phyloP scores from a whole-genome alignment of 75 land plant species.

The Selaginella tamariscina region DNA sequence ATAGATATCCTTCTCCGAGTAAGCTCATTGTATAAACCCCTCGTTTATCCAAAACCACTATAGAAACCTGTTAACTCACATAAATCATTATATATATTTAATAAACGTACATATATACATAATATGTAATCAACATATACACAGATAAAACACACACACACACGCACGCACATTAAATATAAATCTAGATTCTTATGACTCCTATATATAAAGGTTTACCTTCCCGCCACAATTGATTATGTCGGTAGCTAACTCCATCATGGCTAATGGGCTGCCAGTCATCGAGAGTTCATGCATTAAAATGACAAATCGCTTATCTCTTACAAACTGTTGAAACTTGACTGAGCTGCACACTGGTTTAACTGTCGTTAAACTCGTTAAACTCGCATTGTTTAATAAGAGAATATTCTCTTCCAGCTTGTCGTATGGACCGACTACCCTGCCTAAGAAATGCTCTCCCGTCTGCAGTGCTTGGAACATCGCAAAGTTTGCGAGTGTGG shows the following conservation, averaged over 20 bases:
- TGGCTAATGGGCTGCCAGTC: slow-evolving; percentile 96
- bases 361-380: slow-evolving; percentile 40
- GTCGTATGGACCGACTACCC: slow-evolving; percentile 81
- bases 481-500: background rate
- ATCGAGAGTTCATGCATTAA: slow-evolving; percentile 90
- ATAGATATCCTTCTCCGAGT: slow-evolving; percentile 49
- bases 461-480: background rate
- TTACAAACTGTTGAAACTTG: slow-evolving; percentile 48
- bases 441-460: slow-evolving; percentile 42
- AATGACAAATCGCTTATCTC: slow-evolving; percentile 52
- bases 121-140: too few relatives aligned
- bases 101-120: too few relatives aligned
- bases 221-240: slow-evolving; percentile 82
- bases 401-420: slow-evolving; percentile 40
- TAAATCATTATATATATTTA: too few relatives aligned
- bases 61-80: too few relatives aligned
- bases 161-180: too few relatives aligned
- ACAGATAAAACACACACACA: too few relatives aligned
- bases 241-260: slow-evolving; percentile 87
- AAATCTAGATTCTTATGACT: too few relatives aligned
- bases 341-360: slow-evolving; percentile 40
- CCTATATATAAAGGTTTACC: too few relatives aligned
- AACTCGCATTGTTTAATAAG: too few relatives aligned
- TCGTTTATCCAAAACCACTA: slow-evolving; percentile 57
- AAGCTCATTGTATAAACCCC: slow-evolving; percentile 81